These are phyloP conservation scores for Arabidopsis suecica DNA, from an alignment of 345 rosid genomes.

Conservation along the genomic window DNA sequence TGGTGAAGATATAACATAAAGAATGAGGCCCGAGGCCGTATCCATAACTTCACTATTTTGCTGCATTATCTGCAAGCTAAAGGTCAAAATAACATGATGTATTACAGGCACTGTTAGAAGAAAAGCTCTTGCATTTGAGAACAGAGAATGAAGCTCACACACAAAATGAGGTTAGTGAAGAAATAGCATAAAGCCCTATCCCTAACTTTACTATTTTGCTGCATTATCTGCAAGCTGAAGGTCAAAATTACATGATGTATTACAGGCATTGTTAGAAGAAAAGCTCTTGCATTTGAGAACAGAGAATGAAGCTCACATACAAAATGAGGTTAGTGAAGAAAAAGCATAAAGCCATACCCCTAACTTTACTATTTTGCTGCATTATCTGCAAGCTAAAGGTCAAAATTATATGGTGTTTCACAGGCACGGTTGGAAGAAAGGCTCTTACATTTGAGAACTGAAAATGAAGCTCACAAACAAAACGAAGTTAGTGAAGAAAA, in stretches of 20 bases:
- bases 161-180: constrained; percentile 38
- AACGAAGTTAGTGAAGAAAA: constrained; percentile 48
- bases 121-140: constrained; percentile 31
- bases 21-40: not conserved
- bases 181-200: not conserved
- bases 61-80: not conserved
- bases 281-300: constrained; percentile 31
- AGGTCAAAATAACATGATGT: constrained; percentile 19
- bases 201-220: not conserved
- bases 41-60: constrained; percentile 1
- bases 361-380: not conserved
- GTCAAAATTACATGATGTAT: constrained; percentile 21
- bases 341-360: not conserved
- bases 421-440: constrained; percentile 55
- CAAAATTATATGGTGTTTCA: constrained; percentile 1
- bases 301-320: constrained; percentile 39
- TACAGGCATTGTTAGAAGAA: constrained; percentile 40
- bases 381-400: constrained; percentile 21
- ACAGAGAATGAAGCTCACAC: constrained; percentile 39
- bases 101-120: constrained; percentile 38
- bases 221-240: constrained; percentile 17
- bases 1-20: not conserved
- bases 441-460: constrained; percentile 42
- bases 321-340: constrained; percentile 36
- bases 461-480: constrained; percentile 46